Evolutionary conservation across 2,329 filamentous ascomycete genomes (phyloP), one percentile per base, ranked within the genome.

Genomic region (Fusarium bulbicola): DNA sequence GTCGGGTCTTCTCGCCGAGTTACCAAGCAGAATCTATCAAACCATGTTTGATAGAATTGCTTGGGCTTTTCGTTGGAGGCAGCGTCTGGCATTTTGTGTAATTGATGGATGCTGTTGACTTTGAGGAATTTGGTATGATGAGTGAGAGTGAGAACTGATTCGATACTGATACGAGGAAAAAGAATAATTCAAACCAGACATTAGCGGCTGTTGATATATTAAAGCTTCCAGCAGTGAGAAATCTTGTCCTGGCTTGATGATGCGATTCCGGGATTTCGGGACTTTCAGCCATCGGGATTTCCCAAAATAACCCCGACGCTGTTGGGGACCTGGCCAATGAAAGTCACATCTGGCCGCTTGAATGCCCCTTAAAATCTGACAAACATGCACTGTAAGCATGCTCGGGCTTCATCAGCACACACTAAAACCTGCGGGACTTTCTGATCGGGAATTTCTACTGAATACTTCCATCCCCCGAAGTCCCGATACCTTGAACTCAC

Each of bases 71-170:
- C 34, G 4, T 54, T 54, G 20, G 20, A 40, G 24, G 24, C 50
- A 28, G 34, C 7, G 4, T 54, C 34, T 26, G 50, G 40, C 50
- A 54, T 54, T 7, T 39, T 28, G 26, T 2, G 1, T 6, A 16
- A 12, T 6, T 9, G 20, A 40, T 40, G 15, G 18, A n/a, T 3
- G 16, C 0, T 2, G 6, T 21, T 2, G 14, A 1, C 0, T 21
- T 21, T 11, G 45, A 9, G 9, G 30, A 26, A 18, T 21, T 49
- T 36, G 5, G 13, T 20, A 5, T 26, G n/a, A 26, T 20, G 0
- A 12, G 13, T 4, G 2, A 39, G 14, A 39, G 4, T n/a, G 34
- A n/a, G 15, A 28, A 4, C 6, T n/a, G 50, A 2, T 21, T 0
- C 1, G 9, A 12, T 6, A n/a, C 7, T 28, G 15, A 8, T 4